phyloP scores from a whole-genome alignment of 1,139 yeast species.

The Geotrichum citri-aurantii region DNA sequence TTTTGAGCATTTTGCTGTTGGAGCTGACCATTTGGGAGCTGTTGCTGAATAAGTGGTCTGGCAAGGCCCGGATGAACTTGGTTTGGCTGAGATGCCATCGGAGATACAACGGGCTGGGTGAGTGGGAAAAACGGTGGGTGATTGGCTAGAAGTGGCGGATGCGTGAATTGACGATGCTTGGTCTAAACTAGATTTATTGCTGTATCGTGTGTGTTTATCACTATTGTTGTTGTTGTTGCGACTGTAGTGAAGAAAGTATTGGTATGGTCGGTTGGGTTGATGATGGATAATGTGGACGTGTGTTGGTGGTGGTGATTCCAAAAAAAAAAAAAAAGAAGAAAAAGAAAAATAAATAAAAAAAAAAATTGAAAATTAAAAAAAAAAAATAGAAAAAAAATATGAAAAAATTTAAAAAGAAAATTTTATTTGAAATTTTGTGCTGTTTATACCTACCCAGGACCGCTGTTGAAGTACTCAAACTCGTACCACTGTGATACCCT shows the following conservation, averaged over 20 bases:
- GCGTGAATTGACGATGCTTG: no score
- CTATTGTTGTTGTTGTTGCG: not conserved
- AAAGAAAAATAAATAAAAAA: no score
- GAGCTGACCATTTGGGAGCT: not conserved
- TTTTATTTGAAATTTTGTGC: no score
- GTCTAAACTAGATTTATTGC: no score
- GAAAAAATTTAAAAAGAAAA: not conserved
- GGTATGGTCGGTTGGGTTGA: not conserved
- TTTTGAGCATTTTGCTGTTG: not conserved
- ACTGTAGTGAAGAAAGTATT: not conserved
- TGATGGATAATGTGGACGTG: not conserved
- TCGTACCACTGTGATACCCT: no score
- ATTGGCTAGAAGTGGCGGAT: no score
- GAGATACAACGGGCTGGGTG: not conserved
- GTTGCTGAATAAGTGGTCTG: not conserved
- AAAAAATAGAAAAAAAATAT: not conserved
- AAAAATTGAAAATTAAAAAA: not conserved
- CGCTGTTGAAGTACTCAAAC: no score
- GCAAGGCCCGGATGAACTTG: not conserved
- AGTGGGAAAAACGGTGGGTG: no score
- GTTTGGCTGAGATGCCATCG: constrained; percentile 1
- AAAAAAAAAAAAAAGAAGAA: not conserved
- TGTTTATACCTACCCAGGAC: no score
- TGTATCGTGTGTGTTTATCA: no score
- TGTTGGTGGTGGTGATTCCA: no score